These are phyloP conservation scores for Mycosarcoma mackinlayi DNA, from an alignment of 1,284 basidiomycete species.

Conservation along the genomic window DNA sequence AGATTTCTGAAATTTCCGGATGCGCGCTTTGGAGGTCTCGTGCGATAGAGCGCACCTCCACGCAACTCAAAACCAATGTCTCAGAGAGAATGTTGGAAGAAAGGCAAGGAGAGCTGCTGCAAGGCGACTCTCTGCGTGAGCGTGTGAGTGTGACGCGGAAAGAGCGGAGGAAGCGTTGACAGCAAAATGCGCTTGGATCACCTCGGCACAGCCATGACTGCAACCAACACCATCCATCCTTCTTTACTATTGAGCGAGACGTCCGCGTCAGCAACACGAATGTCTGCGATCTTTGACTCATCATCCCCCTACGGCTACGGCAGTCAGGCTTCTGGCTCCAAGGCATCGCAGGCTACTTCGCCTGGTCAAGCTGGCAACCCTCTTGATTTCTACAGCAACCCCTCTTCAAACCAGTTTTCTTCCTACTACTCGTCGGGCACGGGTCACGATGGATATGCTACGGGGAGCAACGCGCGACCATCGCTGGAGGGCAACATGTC, in stretches of 20 bases:
- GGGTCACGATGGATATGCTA: slow-evolving; percentile 39
- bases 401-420: slow-evolving; percentile 21
- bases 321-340: slow-evolving; percentile 31
- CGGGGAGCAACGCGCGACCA: slow-evolving; percentile 41
- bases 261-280: not conserved
- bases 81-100: not conserved
- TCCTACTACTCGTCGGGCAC: slow-evolving; percentile 42
- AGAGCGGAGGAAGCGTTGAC: not conserved
- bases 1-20: slow-evolving; percentile 1
- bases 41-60: slow-evolving; percentile 2
- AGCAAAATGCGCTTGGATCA: slow-evolving; percentile 31
- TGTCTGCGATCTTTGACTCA: slow-evolving; percentile 57
- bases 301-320: slow-evolving; percentile 49
- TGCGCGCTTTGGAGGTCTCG: slow-evolving; percentile 3
- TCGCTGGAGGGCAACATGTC: slow-evolving; percentile 64
- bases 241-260: not conserved
- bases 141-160: not conserved
- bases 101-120: not conserved
- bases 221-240: not conserved
- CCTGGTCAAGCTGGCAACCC: slow-evolving; percentile 29
- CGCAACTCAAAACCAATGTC: not conserved
- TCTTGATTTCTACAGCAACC: slow-evolving; percentile 47
- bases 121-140: not conserved
- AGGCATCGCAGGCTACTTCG: slow-evolving; percentile 30
- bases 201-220: slow-evolving; percentile 1